Conservation (phyloP, 306 rosid genomes). For the Trifolium dubium region DNA sequence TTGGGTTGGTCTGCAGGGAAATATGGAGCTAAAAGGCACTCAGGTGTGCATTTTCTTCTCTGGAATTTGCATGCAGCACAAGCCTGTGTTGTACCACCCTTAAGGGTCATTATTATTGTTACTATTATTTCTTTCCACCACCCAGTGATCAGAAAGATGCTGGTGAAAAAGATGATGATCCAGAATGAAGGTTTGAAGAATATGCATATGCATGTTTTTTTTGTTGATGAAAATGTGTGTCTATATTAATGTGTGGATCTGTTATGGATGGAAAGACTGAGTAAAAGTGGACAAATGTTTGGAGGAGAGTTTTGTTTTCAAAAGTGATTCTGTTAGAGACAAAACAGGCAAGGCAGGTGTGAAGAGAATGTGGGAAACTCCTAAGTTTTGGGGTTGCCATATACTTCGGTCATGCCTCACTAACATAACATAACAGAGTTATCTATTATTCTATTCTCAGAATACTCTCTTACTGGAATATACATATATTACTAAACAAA, state of each 20-base stretch:
- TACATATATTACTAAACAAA: not conserved
- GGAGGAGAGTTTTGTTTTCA: slow-evolving; percentile 39
- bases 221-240: not conserved
- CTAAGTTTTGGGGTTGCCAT: slow-evolving; percentile 44
- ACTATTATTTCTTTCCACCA: slow-evolving; percentile 28
- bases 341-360: slow-evolving; percentile 35
- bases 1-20: slow-evolving; percentile 81
- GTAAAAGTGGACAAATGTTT: slow-evolving; percentile 47
- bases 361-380: slow-evolving; percentile 38
- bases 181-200: slow-evolving; percentile 4
- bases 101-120: slow-evolving; percentile 59
- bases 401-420: slow-evolving; percentile 23
- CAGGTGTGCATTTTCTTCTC: slow-evolving; percentile 68
- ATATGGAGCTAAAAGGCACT: slow-evolving; percentile 68
- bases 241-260: slow-evolving; percentile 42
- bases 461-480: not conserved
- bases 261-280: slow-evolving; percentile 48
- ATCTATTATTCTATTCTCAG: not conserved
- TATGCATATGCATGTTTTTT: not conserved
- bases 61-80: slow-evolving; percentile 82
- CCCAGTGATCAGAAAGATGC: slow-evolving; percentile 13
- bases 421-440: not conserved
- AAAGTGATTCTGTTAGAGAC: slow-evolving; percentile 37
- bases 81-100: slow-evolving; percentile 72
- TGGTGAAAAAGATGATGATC: not conserved